Base-by-base conservation (phyloP, 176 grass and related monocot species). In the Carex pumila region DNA sequence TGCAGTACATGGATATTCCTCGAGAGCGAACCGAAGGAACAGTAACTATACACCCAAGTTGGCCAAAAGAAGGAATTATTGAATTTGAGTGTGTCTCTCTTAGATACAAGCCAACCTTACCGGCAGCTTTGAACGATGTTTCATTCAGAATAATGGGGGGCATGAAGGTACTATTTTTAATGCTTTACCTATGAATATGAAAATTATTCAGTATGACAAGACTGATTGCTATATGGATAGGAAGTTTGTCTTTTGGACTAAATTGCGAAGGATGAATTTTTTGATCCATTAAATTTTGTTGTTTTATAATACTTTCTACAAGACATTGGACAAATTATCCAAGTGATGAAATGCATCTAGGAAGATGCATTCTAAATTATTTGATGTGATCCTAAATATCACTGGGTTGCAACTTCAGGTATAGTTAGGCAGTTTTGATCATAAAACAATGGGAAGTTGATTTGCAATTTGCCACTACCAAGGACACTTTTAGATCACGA, bases 61-160 rank as follows among this genome's bases (percentile, higher is more conserved):
- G 95, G 95, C 92, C 95, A 70, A 71, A 37, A 21, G 87, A 91
- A 87, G 91, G 95, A 81, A 90, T 55, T 45, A 91, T 94, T 77
- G 92, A 89, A 81, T 94, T 98, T 87, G 87, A 93, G 60, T 85
- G 82, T 89, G 89, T 98, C 75, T 91, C 86, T 80, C 91, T 98
- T 34, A 92, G 76, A 90, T 98, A 98, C 84, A 94, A 89, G 59
- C 84, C 86, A 53, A 87, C 90, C 30, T 71, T 98, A 78, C 91
- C 92, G 41, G 81, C 88, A 5, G 92, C 92, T 87, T 87, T 98
- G 81, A 87, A 84, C 62, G 90, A 85, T 29, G 82, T 98, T 32
- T 93, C 92, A 34, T 98, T 98, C 57, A 70, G 73, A 86, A 90
- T 93, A 84, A 83, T 57, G 79, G 85, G 92, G 69, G 89, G 92